phyloP scores from a whole-genome alignment of 331 rosid species.

The Rhamnella rubrinervis region DNA sequence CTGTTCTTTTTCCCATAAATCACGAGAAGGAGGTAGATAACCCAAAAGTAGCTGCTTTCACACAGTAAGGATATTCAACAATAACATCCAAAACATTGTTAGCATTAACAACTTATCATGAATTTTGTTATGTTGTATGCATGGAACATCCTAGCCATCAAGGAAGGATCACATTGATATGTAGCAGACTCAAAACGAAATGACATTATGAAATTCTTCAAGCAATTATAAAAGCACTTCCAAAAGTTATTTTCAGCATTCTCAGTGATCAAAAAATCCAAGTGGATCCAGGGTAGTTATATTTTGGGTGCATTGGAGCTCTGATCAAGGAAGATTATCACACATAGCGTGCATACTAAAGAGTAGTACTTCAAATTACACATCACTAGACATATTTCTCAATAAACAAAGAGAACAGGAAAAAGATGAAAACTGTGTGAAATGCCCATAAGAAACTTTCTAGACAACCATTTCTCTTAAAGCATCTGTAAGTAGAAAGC shows the following conservation, averaged over 20 bases:
- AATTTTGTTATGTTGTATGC: background rate
- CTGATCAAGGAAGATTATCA: too few species aligned
- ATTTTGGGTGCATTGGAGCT: background rate
- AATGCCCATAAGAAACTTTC: background rate
- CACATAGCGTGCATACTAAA: too few species aligned
- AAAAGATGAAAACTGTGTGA: background rate
- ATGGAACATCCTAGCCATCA: background rate
- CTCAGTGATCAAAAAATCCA: too few species aligned
- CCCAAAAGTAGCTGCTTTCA: slow-evolving; percentile 70
- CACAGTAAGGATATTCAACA: background rate
- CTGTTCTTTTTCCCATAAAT: slow-evolving; percentile 63
- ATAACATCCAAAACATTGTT: background rate
- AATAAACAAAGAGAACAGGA: background rate
- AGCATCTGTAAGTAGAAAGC: background rate
- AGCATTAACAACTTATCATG: too few species aligned
- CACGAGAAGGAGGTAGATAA: slow-evolving; percentile 64
- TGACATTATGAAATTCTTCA: background rate
- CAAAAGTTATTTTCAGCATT: too few species aligned
- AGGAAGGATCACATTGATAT: background rate
- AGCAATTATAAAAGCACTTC: background rate
- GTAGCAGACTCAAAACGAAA: background rate
- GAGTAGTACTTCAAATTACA: too few species aligned
- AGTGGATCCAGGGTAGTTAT: too few species aligned
- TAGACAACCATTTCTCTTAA: background rate
- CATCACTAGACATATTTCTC: too few species aligned